Conservation (phyloP, 495 filamentous ascomycete genomes). For the Massariosphaeria phaeospora region DNA sequence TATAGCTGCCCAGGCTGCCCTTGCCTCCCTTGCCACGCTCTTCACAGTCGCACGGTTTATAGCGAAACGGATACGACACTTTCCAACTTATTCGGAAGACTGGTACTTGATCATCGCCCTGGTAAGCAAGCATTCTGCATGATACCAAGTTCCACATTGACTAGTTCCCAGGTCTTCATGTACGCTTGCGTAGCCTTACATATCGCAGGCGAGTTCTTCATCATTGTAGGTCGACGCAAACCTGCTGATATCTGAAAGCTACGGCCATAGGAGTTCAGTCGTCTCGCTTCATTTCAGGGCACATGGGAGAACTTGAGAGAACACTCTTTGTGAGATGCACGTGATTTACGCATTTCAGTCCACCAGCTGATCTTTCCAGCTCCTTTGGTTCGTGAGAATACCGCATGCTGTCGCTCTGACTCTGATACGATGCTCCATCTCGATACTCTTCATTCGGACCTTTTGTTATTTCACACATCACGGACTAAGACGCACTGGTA, state of each 20-base stretch:
- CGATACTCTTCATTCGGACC: slow-evolving; percentile 16
- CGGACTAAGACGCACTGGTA: slow-evolving; percentile 15
- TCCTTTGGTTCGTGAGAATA: slow-evolving; percentile 14
- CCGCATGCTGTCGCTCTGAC: slow-evolving; percentile 14
- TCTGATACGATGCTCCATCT: slow-evolving; percentile 15
- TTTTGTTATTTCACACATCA: slow-evolving; percentile 19
- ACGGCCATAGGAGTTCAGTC: too few species aligned
- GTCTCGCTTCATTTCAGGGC: too few species aligned
- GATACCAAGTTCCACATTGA: not conserved
- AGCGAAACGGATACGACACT: slow-evolving; percentile 16
- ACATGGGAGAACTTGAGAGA: not conserved
- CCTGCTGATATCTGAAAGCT: too few species aligned
- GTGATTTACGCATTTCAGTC: too few species aligned
- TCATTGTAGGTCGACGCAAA: too few species aligned
- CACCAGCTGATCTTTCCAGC: not conserved
- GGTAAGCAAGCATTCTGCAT: not conserved
- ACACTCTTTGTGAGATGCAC: slow-evolving; percentile 12
- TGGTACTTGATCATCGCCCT: slow-evolving; percentile 5
- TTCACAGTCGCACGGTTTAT: slow-evolving; percentile 15
- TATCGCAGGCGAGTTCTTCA: too few species aligned
- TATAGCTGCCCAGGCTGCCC: not conserved
- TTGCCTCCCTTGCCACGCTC: slow-evolving; percentile 5
- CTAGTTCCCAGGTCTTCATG: not conserved
- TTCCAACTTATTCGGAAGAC: slow-evolving; percentile 10
- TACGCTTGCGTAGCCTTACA: not conserved